These are phyloP conservation scores for Candida koratica DNA, from an alignment of 805 yeast genomes.

Conservation along the genomic window DNA sequence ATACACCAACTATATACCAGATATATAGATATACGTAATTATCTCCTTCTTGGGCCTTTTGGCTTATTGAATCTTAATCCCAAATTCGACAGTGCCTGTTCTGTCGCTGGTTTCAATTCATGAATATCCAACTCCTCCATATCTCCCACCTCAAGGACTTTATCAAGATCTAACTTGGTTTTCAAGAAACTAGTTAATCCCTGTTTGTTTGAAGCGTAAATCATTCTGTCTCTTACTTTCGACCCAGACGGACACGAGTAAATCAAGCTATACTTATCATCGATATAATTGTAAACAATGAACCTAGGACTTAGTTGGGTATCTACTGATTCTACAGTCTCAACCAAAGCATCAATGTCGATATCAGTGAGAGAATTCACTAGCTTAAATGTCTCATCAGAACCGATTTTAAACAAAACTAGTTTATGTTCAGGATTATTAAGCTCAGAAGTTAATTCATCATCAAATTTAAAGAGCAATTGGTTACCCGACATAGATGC, in stretches of 20 bases:
- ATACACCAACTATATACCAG: slow-evolving; percentile 1
- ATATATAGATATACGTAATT: slow-evolving; percentile 3
- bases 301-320: slow-evolving; percentile 42
- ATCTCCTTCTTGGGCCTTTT: slow-evolving; percentile 60
- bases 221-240: slow-evolving; percentile 85
- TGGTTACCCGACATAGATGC: slow-evolving; percentile 29
- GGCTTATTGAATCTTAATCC: slow-evolving; percentile 52
- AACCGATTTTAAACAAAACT: slow-evolving; percentile 50
- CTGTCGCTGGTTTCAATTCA: slow-evolving; percentile 29
- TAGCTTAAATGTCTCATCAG: slow-evolving; percentile 39
- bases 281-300: slow-evolving; percentile 46
- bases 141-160: slow-evolving; percentile 68
- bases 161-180: slow-evolving; percentile 35
- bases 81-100: slow-evolving; percentile 11
- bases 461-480: slow-evolving; percentile 25
- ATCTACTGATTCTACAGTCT: slow-evolving; percentile 14
- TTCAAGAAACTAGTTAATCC: slow-evolving; percentile 54
- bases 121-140: slow-evolving; percentile 60
- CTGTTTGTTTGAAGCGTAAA: slow-evolving; percentile 78
- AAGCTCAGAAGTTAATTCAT: slow-evolving; percentile 24
- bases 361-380: slow-evolving; percentile 21
- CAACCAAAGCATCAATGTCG: slow-evolving; percentile 18
- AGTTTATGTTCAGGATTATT: slow-evolving; percentile 23
- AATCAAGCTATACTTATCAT: slow-evolving; percentile 51
- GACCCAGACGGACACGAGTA: slow-evolving; percentile 90